A percentile compares a stretch with the other conserved stretches of the same genome.
Conservation (phyloP, 495 filamentous ascomycete genomes). For the Aspergillus panamensis region DNA sequence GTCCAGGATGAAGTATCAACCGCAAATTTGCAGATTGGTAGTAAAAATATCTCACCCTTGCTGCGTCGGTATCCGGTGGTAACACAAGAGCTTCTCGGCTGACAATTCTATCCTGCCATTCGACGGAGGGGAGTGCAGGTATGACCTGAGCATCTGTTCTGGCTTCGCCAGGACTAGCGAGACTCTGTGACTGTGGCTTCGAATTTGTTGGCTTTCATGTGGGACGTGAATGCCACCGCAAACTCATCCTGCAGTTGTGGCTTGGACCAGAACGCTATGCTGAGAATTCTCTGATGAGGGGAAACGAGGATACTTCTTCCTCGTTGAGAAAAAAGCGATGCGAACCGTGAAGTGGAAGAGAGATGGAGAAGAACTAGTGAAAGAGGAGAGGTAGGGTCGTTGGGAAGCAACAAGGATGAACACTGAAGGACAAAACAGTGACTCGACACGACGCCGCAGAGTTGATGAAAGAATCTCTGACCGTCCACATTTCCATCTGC, state of each 20-base stretch:
- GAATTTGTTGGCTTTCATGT: neutral
- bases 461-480: neutral
- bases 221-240: too few relatives aligned
- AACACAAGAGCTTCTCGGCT: slow-evolving; percentile 5
- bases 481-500: neutral
- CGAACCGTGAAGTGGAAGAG: neutral
- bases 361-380: neutral
- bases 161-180: neutral
- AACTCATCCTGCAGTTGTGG: too few relatives aligned
- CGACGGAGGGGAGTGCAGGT: neutral
- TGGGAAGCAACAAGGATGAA: neutral
- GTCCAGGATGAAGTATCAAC: neutral
- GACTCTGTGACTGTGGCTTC: neutral
- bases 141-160: neutral
- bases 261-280: neutral
- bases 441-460: neutral
- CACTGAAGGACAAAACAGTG: neutral
- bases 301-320: too few relatives aligned
- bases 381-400: neutral
- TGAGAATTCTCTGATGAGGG: neutral
- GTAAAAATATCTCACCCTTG: neutral
- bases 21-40: neutral
- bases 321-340: too few relatives aligned
- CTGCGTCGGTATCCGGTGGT: neutral
- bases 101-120: neutral